Base-by-base conservation (phyloP, 805 yeast genomes). In the Metschnikowia peoriensis region DNA sequence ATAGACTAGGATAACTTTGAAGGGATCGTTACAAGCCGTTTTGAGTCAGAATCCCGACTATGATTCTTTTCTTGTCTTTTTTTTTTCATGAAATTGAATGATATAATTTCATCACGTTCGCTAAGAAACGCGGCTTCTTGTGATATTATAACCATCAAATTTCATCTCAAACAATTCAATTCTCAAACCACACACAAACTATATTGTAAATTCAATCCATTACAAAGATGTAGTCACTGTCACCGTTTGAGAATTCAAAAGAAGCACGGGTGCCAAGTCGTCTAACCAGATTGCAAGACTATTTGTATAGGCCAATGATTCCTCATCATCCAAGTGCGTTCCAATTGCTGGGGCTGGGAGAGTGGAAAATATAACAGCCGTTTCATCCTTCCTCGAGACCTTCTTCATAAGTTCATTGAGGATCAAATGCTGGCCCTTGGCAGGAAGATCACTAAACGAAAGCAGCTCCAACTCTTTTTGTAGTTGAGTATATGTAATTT, bases 201-300 rank as follows among this genome's bases (percentile, higher is more conserved):
- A 2, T 22, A 22, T 22, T 4, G 22, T 22, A 22, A 22, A 22
- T 2, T 22, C 22, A 4, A 22, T 22, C 17, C 16, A 14, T 43
- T 28, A 92, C 56, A 93, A 73, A 35, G 96, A 94, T 6, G 97
- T 92, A 0, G 99, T 93, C 2, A 93, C 99, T 0, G 99, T 94
- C 77, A 94, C 91, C 0, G 96, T 87, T 71, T 90, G 96, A 0
- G 97, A 89, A 64, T 94, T 93, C 50, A 94, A 78, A 55, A 94
- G 69, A 66, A 94, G 66, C 1, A 83, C 78, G 0, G 98, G 97
- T 0, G 97, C 97, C 39, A 94, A 71, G 5, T 81, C 89, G 42
- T 83, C 81, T 51, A 93, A 77, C 94, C 97, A 89, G 6, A 88
- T 68, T 44, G 91, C 87, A 47, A 93, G 73, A 59, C 86, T 85